These are phyloP conservation scores for Fistulifera pelliculosa DNA, from an alignment of 108 stramenopile genomes.

Conservation along the genomic window DNA sequence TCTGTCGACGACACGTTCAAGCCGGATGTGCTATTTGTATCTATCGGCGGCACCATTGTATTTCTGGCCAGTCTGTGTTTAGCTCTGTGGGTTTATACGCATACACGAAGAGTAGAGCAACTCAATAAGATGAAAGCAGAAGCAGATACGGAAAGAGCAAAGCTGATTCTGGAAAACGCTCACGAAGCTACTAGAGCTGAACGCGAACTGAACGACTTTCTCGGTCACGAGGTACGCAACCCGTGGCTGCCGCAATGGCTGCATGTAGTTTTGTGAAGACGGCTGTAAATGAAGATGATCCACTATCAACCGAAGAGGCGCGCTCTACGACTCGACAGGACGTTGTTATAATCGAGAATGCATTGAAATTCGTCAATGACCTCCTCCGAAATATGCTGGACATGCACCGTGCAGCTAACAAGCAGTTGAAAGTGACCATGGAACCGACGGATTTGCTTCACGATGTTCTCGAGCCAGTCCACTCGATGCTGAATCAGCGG, in stretches of 20 bases:
- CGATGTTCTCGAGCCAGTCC: conserved; percentile 29
- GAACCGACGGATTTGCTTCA: conserved; percentile 14
- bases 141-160: conserved; percentile 23
- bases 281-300: conserved; percentile 3
- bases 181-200: conserved; percentile 16
- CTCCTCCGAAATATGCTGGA: conserved; percentile 27
- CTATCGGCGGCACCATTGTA: conserved; percentile 21
- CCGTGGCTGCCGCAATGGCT: conserved; percentile 23
- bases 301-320: neutral
- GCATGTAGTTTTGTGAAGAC: conserved; percentile 21
- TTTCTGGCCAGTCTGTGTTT: conserved; percentile 16
- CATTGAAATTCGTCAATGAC: conserved; percentile 20
- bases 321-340: conserved; percentile 8
- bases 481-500: conserved; percentile 21
- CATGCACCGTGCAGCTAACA: conserved; percentile 23
- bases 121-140: conserved; percentile 16
- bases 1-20: conserved; percentile 7
- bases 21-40: conserved; percentile 8
- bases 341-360: conserved; percentile 18
- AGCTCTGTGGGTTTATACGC: conserved; percentile 19
- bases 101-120: neutral
- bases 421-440: conserved; percentile 15
- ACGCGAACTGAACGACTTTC: conserved; percentile 32
- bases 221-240: conserved; percentile 32
- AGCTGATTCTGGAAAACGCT: conserved; percentile 26